These are phyloP conservation scores for Whalleya microplaca DNA, from an alignment of 2,329 filamentous ascomycete species.

Conservation along the genomic window DNA sequence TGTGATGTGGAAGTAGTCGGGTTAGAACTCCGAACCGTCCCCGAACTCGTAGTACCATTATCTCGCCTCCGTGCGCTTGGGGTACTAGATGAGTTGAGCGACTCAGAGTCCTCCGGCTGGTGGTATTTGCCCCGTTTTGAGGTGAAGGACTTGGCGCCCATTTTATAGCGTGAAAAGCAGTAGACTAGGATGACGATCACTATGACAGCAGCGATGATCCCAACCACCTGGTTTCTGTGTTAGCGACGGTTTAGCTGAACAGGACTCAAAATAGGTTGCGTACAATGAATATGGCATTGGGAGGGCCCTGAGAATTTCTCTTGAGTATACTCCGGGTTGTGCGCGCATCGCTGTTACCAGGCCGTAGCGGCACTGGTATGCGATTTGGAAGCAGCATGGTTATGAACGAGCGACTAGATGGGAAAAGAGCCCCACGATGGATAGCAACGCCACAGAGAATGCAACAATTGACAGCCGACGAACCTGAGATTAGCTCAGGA, in stretches of 20 bases:
- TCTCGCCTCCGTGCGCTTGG: conserved; percentile 18
- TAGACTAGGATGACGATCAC: conserved; percentile 18
- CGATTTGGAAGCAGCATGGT: conserved; percentile 31
- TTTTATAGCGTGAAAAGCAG: conserved; percentile 15
- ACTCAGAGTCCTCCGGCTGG: conserved; percentile 31
- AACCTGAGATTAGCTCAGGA: conserved; percentile 18
- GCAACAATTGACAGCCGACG: conserved; percentile 9
- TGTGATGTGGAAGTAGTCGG: conserved; percentile 38
- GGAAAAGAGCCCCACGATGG: conserved; percentile 2
- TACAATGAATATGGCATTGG: conserved; percentile 23
- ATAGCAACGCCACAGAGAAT: conserved; percentile 17
- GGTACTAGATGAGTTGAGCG: conserved; percentile 5
- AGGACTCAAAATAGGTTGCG: background rate
- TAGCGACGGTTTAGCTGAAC: background rate
- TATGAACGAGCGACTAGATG: conserved; percentile 28
- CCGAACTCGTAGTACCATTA: conserved; percentile 26
- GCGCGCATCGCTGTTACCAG: conserved; percentile 3
- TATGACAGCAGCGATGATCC: conserved; percentile 24
- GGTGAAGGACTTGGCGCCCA: conserved; percentile 15
- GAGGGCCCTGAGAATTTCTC: conserved; percentile 7
- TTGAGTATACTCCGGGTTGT: conserved; percentile 4
- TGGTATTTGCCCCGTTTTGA: conserved; percentile 39
- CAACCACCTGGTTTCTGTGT: conserved; percentile 22
- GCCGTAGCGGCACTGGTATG: conserved; percentile 27
- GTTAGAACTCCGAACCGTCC: conserved; percentile 27